Base-by-base conservation (phyloP, 495 filamentous ascomycete species). In the Rhypophila decipiens region DNA sequence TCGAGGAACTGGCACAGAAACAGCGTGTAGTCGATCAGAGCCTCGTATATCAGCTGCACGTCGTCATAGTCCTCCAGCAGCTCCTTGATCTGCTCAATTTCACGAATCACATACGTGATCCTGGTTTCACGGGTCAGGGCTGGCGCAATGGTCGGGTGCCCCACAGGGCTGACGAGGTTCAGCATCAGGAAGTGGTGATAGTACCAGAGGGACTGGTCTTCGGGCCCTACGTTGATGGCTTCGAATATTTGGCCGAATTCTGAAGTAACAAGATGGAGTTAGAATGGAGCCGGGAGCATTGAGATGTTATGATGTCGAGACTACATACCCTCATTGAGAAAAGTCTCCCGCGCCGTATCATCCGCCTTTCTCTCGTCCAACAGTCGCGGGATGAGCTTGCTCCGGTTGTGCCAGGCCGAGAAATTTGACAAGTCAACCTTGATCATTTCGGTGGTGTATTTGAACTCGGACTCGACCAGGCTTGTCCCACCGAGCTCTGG, bases 201-300 rank as follows among this genome's bases (percentile, higher is more conserved):
- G 64, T 90, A 95, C 94, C 94, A 99, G 12, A 96, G 69, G 9
- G 87, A 90, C 56, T 96, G 90, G 60, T 96, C 89, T 49, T 89
- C 85, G 5, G 90, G 87, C 53, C 94, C 91, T 13, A 88, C 89
- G 43, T 80, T 81, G 35, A 96, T 76, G 0, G 85, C 90, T 41
- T 80, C 74, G 45, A 84, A 78, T 24, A 95, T 83, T 20, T 88
- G 69, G 34, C 69, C 69, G 47, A 97, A 70, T 64, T 98, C 87
- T 83, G 24, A n/a, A n/a, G n/a, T n/a, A n/a, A n/a, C n/a, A n/a
- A n/a, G n/a, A n/a, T n/a, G n/a, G n/a, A n/a, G n/a, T n/a, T n/a
- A n/a, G n/a, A n/a, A n/a, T n/a, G n/a, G n/a, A n/a, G n/a, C n/a
- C n/a, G n/a, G n/a, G n/a, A n/a, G n/a, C n/a, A n/a, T n/a, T n/a